Percentiles rank a stretch among this genome's conserved stretches.
phyloP scores from a whole-genome alignment of 2,329 filamentous ascomycete species.

The Kalmusia sp. region DNA sequence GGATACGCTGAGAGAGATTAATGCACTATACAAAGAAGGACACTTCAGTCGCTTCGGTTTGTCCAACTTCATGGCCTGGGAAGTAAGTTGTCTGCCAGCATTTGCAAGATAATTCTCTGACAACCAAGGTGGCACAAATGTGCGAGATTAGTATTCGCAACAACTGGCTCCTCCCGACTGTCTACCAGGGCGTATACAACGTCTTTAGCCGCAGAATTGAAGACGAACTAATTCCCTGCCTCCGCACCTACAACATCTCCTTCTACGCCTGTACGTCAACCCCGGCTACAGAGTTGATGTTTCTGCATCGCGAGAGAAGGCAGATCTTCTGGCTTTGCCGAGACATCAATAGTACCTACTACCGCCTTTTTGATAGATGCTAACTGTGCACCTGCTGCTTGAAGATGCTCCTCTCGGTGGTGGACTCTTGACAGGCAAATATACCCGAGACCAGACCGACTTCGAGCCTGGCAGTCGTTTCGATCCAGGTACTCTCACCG shows the following conservation, averaged over 20 bases:
- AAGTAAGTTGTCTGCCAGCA: conserved; percentile 45
- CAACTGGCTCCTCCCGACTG: conserved; percentile 52
- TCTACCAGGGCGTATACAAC: conserved; percentile 52
- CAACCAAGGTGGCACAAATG: conserved; percentile 53
- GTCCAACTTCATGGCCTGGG: conserved; percentile 52
- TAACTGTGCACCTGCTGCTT: conserved; percentile 22
- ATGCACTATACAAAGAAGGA: conserved; percentile 55
- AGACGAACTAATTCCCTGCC: conserved; percentile 17
- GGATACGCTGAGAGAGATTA: conserved; percentile 55
- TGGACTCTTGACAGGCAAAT: conserved; percentile 21
- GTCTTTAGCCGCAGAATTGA: background rate
- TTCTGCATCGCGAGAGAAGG: no score
- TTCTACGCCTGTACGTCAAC: background rate
- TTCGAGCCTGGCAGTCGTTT: conserved; percentile 50
- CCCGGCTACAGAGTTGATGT: no score
- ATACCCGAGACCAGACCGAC: conserved; percentile 54
- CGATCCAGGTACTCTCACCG: conserved; percentile 49
- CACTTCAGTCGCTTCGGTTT: conserved; percentile 54
- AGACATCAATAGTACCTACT: no score
- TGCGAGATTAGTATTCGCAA: conserved; percentile 52
- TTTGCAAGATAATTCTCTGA: background rate
- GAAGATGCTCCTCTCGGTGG: conserved; percentile 28
- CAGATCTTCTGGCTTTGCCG: no score
- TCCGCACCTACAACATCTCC: background rate
- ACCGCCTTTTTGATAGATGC: no score